phyloP scores from a whole-genome alignment of 2,329 filamentous ascomycete species.

The Mycogone perniciosa region DNA sequence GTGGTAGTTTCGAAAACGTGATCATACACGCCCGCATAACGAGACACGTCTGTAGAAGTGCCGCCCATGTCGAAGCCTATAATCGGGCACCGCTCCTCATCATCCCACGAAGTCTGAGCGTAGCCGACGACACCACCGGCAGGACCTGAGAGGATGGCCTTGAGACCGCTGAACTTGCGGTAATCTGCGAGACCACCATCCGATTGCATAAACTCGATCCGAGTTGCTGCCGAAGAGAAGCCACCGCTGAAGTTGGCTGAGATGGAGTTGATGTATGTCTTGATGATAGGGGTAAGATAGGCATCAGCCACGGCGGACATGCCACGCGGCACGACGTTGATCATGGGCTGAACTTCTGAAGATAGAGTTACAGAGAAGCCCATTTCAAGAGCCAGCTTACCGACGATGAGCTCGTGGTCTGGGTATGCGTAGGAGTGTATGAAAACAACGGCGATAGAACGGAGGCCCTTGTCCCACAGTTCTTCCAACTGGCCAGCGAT shows the following conservation, averaged over 20 bases:
- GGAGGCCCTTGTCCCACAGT: conserved; percentile 55
- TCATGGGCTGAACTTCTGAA: conserved; percentile 35
- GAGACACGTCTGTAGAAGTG: conserved; percentile 68
- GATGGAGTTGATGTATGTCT: conserved; percentile 29
- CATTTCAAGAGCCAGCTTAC: conserved; percentile 30
- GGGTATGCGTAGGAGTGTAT: conserved; percentile 65
- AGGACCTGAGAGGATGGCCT: conserved; percentile 65
- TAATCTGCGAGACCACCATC: conserved; percentile 47
- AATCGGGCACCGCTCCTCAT: conserved; percentile 58
- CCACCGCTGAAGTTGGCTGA: conserved; percentile 31
- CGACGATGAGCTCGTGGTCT: conserved; percentile 44
- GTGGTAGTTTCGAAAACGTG: conserved; percentile 66
- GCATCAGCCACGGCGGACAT: conserved; percentile 38
- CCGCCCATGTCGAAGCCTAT: conserved; percentile 71
- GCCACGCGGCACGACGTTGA: conserved; percentile 38
- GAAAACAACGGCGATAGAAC: conserved; percentile 50
- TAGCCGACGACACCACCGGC: conserved; percentile 76
- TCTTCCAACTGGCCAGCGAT: conserved; percentile 51
- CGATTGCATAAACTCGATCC: conserved; percentile 70
- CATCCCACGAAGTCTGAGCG: conserved; percentile 65
- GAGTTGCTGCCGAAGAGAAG: conserved; percentile 30
- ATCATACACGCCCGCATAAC: conserved; percentile 48
- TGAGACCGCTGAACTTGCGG: conserved; percentile 59
- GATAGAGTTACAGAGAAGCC: conserved; percentile 36
- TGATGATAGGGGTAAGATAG: conserved; percentile 36